phyloP scores from a whole-genome alignment of 2,329 filamentous ascomycete genomes.

The Mycosphaerella sp. region DNA sequence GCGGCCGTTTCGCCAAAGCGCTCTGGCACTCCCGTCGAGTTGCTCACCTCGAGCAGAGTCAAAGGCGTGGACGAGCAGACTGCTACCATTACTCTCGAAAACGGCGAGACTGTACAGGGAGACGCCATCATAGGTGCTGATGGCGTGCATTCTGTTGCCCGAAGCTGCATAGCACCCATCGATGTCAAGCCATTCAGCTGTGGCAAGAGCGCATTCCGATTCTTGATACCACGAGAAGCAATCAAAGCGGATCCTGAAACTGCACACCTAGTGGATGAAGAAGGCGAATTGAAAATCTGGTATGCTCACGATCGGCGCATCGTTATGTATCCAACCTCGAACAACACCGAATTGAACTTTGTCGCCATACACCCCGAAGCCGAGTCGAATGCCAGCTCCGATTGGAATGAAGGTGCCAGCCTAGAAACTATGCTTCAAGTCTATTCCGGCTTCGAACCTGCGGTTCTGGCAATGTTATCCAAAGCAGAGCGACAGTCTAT shows the following conservation, averaged over 20 bases:
- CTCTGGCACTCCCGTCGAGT: slow-evolving; percentile 23
- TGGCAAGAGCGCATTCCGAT: slow-evolving; percentile 55
- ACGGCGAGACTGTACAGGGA: slow-evolving; percentile 25
- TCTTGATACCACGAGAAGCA: slow-evolving; percentile 46
- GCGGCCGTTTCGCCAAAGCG: slow-evolving; percentile 22
- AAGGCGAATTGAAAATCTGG: slow-evolving; percentile 39
- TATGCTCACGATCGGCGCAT: slow-evolving; percentile 41
- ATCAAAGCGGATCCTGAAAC: slow-evolving; percentile 40
- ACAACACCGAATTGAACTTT: slow-evolving; percentile 46
- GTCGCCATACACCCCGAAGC: slow-evolving; percentile 38
- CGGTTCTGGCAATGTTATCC: slow-evolving; percentile 34
- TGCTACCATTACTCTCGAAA: slow-evolving; percentile 25
- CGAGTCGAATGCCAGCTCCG: slow-evolving; percentile 20
- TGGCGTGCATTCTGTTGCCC: slow-evolving; percentile 29
- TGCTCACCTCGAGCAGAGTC: slow-evolving; percentile 26
- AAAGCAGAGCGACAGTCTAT: slow-evolving; percentile 39
- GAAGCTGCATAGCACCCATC: slow-evolving; percentile 20
- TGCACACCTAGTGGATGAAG: slow-evolving; percentile 31
- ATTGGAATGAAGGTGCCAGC: slow-evolving; percentile 37
- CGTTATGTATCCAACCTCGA: slow-evolving; percentile 44
- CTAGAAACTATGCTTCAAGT: slow-evolving; percentile 38
- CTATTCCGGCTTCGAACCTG: slow-evolving; percentile 36
- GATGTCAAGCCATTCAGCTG: slow-evolving; percentile 29
- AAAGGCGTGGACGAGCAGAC: slow-evolving; percentile 22
- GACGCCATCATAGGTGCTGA: slow-evolving; percentile 33